Percentiles rank a stretch among this genome's conserved stretches.
Conservation (phyloP, 257 asterid species). For the Ehretia macrophylla region DNA sequence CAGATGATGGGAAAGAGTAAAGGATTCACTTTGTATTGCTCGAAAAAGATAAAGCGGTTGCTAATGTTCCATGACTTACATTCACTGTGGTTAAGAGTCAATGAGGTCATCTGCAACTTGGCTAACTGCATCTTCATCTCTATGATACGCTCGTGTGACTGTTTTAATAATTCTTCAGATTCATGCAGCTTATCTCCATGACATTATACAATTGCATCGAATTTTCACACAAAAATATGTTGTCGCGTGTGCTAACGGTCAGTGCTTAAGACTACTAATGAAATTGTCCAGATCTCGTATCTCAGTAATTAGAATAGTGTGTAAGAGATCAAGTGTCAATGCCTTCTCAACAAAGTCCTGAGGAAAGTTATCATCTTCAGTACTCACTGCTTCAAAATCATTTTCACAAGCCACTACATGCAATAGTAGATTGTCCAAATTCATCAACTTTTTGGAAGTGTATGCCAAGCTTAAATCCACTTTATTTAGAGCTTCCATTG, state of each 20-base stretch:
- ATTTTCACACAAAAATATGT: constrained; percentile 32
- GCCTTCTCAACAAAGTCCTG: constrained; percentile 56
- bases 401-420: constrained; percentile 38
- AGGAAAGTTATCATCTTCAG: constrained; percentile 49
- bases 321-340: constrained; percentile 53
- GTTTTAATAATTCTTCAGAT: constrained; percentile 52
- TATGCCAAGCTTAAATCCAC: constrained; percentile 43
- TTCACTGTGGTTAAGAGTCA: constrained; percentile 51
- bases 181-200: constrained; percentile 43
- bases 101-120: constrained; percentile 79
- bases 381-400: constrained; percentile 38
- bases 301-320: constrained; percentile 53
- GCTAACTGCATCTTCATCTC: constrained; percentile 72
- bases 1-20: too few relatives aligned
- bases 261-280: constrained; percentile 37
- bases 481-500: constrained; percentile 34
- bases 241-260: constrained; percentile 36
- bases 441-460: constrained; percentile 57
- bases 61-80: constrained; percentile 47
- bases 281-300: constrained; percentile 52
- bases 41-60: too few relatives aligned
- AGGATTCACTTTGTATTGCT: too few relatives aligned
- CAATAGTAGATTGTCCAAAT: constrained; percentile 58
- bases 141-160: constrained; percentile 52
- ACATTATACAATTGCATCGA: constrained; percentile 28